Base-by-base conservation (phyloP, 306 rosid species). In the Arachis hypogaea region DNA sequence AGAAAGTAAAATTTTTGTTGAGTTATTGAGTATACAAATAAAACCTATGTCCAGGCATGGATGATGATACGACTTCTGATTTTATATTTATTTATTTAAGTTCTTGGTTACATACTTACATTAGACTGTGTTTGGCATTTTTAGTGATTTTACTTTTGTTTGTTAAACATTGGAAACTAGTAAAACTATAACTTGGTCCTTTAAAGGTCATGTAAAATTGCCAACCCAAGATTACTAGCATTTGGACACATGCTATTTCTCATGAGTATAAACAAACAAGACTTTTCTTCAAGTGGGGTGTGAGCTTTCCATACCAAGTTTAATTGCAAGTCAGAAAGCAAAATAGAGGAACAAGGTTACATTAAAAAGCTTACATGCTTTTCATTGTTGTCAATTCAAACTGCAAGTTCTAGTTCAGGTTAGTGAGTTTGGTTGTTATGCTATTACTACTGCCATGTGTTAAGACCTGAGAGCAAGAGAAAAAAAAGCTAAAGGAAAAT, bases 311-410 rank as follows among this genome's bases (percentile, higher is more conserved):
- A 52, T 5, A 67, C 77, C 30, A 60, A 73, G 76, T 68, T 63
- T 80, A 82, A 81, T 84, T 90, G 89, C 83, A 82, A 85, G 86
- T 86, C 83, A 78, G 80, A 82, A 78, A 86, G 72, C 73, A 73
- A 80, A 51, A 83, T 66, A 80, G 77, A 76, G 83, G 77, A 76
- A 82, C 74, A 78, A 78, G 81, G 80, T 78, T 77, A 75, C 85
- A 72, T 73, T 82, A 80, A 82, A 89, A 89, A 88, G 92, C 65
- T 78, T 5, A 71, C 64, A 56, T 11, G 73, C 91, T 90, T 89
- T 90, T 73, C 63, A 72, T 75, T 82, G 92, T 79, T 82, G 92
- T 79, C 89, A 85, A 73, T 73, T 86, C 88, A 84, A 78, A 79
- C 74, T 40, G 82, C 69, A 79, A 85, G 82, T 79, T 33, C 78